Evolutionary conservation across 148 eudicot genomes (phyloP).

Genomic region (Tetragonia tetragonoides): DNA sequence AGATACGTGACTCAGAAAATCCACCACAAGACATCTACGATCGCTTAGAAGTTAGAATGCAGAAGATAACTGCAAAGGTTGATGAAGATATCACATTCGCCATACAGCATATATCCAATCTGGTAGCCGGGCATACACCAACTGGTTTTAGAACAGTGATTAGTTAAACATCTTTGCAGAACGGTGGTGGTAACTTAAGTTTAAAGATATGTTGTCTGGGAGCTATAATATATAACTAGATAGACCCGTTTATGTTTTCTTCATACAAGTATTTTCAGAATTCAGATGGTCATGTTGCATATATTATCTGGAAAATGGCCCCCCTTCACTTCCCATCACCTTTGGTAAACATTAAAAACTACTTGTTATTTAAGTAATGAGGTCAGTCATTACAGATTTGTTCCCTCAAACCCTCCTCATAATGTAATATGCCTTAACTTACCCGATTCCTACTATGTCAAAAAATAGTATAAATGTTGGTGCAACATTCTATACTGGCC

Average conservation of each 20-base stretch:
- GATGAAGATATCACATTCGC: neutral
- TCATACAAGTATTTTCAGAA: neutral
- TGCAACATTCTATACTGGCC: neutral
- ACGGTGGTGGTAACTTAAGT: neutral
- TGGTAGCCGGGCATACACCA: slow-evolving; percentile 1
- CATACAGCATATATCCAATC: neutral
- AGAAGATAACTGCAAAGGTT: neutral
- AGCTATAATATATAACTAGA: neutral
- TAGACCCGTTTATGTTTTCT: neutral
- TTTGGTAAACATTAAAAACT: neutral
- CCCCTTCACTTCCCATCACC: neutral
- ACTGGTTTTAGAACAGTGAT: neutral
- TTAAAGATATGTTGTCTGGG: neutral
- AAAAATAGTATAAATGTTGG: neutral
- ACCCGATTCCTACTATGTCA: neutral
- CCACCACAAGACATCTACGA: neutral
- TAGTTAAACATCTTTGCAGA: neutral
- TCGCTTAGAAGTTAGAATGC: neutral
- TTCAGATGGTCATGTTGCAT: neutral
- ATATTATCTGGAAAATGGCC: neutral
- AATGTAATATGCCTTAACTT: neutral
- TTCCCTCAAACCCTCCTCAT: no score
- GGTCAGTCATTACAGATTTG: neutral
- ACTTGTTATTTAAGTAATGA: neutral
- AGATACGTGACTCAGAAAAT: slow-evolving; percentile 15